Percentiles rank a stretch among this genome's conserved stretches.
Conservation (phyloP, 148 eudicot genomes). For the Nepenthes mirabilis region DNA sequence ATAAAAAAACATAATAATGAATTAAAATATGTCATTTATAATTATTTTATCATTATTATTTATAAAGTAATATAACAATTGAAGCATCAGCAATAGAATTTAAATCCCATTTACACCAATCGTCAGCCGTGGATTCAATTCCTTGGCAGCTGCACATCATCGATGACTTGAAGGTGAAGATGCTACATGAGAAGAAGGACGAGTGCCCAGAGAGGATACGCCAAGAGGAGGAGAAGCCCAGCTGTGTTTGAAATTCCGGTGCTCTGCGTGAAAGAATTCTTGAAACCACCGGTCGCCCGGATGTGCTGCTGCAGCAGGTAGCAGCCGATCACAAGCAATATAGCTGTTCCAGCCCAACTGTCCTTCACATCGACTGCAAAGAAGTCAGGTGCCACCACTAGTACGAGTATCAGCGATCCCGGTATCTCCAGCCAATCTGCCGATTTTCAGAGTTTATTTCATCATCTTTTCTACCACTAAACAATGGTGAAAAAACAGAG, state of each 20-base stretch:
- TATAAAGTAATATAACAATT: too few species aligned
- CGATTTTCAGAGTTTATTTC: too few species aligned
- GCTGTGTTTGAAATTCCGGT: slow-evolving; percentile 77
- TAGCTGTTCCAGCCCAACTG: slow-evolving; percentile 38
- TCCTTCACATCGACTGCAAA: slow-evolving; percentile 39
- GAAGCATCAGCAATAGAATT: too few species aligned
- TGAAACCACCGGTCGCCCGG: slow-evolving; percentile 65
- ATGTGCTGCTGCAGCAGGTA: slow-evolving; percentile 87
- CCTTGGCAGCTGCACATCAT: too few species aligned
- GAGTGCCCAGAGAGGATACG: slow-evolving; percentile 70
- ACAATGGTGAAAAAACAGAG: too few species aligned
- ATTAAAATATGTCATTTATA: too few species aligned
- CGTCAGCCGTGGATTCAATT: too few species aligned
- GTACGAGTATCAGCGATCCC: slow-evolving; percentile 55
- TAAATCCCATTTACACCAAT: too few species aligned
- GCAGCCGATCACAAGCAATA: slow-evolving; percentile 64
- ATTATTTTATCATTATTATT: too few species aligned
- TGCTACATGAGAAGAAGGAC: slow-evolving; percentile 24
- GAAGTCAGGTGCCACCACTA: slow-evolving; percentile 68
- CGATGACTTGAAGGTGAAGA: not conserved
- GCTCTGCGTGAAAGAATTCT: slow-evolving; percentile 63
- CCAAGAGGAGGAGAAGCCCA: slow-evolving; percentile 59
- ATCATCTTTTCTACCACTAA: too few species aligned
- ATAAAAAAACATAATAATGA: too few species aligned
- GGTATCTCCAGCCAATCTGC: slow-evolving; percentile 81